phyloP scores from a whole-genome alignment of 106 monocot species.

The Alisma plantagoaquatica region DNA sequence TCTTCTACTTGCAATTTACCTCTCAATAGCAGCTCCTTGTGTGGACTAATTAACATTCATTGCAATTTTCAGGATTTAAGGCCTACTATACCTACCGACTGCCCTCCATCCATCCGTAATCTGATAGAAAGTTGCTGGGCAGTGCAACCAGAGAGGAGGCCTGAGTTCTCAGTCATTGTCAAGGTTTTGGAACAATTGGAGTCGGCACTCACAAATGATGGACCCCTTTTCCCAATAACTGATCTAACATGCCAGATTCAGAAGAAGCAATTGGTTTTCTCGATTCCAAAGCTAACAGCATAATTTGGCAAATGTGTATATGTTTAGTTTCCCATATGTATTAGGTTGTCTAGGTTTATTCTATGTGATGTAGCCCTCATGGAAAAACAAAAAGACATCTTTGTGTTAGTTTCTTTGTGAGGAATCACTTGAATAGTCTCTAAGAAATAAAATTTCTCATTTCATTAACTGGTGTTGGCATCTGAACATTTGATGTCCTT shows the following conservation, averaged over 20 bases:
- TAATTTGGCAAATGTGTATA: too few species aligned
- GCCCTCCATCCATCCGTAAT: slow-evolving; percentile 26
- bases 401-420: too few species aligned
- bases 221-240: slow-evolving; percentile 21
- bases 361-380: too few species aligned
- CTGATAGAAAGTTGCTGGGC: slow-evolving; percentile 72
- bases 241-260: slow-evolving; percentile 28
- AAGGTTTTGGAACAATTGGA: slow-evolving; percentile 64
- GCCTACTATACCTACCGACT: slow-evolving; percentile 39
- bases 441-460: too few species aligned
- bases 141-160: slow-evolving; percentile 46
- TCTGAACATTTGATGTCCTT: too few species aligned
- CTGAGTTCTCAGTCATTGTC: slow-evolving; percentile 64
- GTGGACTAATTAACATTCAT: neutral
- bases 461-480: too few species aligned
- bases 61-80: slow-evolving; percentile 40
- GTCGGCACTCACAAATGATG: slow-evolving; percentile 26
- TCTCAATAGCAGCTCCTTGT: neutral
- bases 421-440: too few species aligned
- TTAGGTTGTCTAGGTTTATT: too few species aligned
- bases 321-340: too few species aligned
- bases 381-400: too few species aligned
- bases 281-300: slow-evolving; percentile 51
- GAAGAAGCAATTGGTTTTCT: slow-evolving; percentile 26
- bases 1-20: slow-evolving; percentile 1